phyloP scores from a whole-genome alignment of 768 basidiomycete genomes.

The Russula ochroleuca region DNA sequence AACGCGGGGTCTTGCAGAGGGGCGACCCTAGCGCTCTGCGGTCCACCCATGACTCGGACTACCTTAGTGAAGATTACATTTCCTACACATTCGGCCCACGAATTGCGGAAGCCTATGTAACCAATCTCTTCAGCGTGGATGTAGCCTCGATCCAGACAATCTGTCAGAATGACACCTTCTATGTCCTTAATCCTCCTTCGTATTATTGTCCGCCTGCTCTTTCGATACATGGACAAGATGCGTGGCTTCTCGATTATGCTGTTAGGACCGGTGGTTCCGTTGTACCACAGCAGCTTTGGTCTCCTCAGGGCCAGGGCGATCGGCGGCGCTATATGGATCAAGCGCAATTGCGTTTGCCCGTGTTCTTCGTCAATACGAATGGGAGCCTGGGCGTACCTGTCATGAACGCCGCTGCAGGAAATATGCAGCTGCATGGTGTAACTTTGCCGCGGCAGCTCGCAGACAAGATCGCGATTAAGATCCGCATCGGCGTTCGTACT shows the following conservation, averaged over 20 bases:
- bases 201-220: background rate
- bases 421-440: background rate
- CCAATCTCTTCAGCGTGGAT: constrained; percentile 3
- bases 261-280: constrained; percentile 13
- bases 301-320: constrained; percentile 15
- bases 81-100: constrained; percentile 11
- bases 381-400: constrained; percentile 17
- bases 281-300: constrained; percentile 24
- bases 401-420: background rate
- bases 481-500: constrained; percentile 14
- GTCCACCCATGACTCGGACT: background rate
- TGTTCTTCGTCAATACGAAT: constrained; percentile 17
- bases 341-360: constrained; percentile 9
- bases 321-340: constrained; percentile 16
- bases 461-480: constrained; percentile 1
- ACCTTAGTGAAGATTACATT: constrained; percentile 17
- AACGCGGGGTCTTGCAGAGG: constrained; percentile 9
- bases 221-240: background rate
- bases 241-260: constrained; percentile 19
- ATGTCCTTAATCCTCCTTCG: background rate
- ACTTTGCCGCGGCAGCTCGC: background rate
- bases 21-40: background rate
- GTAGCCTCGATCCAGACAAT: background rate
- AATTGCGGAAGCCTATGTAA: background rate
- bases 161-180: background rate